These are phyloP conservation scores for Phaeosphaeria sp. DNA, from an alignment of 2,329 filamentous ascomycete genomes.

Conservation along the genomic window DNA sequence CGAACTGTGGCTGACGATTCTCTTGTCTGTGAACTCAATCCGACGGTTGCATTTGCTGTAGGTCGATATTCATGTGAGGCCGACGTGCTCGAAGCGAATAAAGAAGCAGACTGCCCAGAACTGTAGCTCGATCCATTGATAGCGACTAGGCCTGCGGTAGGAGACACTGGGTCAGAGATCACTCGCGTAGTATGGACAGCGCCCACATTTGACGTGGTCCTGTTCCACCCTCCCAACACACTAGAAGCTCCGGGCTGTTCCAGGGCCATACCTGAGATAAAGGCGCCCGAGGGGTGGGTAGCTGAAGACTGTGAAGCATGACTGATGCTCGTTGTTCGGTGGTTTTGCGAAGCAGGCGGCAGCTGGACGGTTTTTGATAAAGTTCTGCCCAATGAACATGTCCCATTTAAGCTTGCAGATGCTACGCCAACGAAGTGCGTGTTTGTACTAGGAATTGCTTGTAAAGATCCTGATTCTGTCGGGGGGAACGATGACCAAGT, in stretches of 20 bases:
- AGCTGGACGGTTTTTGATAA: neutral
- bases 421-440: neutral
- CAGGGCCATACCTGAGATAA: neutral
- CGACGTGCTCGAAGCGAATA: neutral
- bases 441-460: neutral
- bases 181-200: neutral
- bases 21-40: neutral
- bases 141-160: neutral
- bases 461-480: neutral
- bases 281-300: neutral
- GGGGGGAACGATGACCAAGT: neutral
- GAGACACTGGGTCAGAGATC: neutral
- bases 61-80: neutral
- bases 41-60: neutral
- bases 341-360: neutral
- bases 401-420: neutral
- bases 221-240: neutral
- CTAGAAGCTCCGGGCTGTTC: neutral
- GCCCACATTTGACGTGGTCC: neutral
- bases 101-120: neutral
- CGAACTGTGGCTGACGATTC: neutral
- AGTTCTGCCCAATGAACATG: neutral
- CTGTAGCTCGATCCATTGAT: neutral
- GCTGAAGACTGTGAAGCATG: neutral
- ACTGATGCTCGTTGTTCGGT: neutral